Conservation (phyloP, 352 stramenopile species). For the Globisporangium carolinianum region DNA sequence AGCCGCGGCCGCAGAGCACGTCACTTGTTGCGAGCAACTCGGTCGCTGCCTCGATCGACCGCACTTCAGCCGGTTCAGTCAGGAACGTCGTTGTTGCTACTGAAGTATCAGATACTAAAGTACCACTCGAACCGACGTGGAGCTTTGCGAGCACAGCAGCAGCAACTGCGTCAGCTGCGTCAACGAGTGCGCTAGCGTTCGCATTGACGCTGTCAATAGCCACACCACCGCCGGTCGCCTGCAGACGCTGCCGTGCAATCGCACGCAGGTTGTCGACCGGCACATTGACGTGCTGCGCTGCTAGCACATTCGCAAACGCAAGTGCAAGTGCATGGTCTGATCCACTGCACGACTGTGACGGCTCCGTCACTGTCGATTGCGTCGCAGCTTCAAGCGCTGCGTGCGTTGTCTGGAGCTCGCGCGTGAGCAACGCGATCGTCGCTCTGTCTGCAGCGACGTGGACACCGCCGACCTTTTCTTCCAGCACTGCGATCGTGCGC, state of each 20-base stretch:
- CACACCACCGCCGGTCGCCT: background rate
- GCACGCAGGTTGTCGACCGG: conserved; percentile 27
- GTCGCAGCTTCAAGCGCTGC: conserved; percentile 7
- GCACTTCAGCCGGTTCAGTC: conserved; percentile 37
- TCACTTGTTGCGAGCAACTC: conserved; percentile 17
- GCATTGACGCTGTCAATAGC: background rate
- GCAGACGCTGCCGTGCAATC: conserved; percentile 1
- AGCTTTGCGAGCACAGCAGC: conserved; percentile 17
- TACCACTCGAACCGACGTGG: too few species aligned
- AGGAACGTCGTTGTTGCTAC: conserved; percentile 24
- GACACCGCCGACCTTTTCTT: conserved; percentile 64
- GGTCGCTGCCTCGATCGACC: conserved; percentile 3
- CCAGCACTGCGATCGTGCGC: conserved; percentile 48
- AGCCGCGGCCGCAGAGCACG: conserved; percentile 31
- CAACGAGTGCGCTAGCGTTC: background rate
- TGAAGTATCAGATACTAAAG: too few species aligned
- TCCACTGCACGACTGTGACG: background rate
- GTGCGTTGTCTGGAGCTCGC: conserved; percentile 48
- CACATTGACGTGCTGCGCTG: conserved; percentile 21
- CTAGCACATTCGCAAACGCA: conserved; percentile 28
- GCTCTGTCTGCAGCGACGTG: conserved; percentile 59
- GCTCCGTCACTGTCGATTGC: conserved; percentile 2
- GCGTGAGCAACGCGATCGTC: conserved; percentile 52
- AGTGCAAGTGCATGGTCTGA: background rate
- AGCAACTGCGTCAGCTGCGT: conserved; percentile 13